Evolutionary conservation across 176 grass and related monocot genomes (phyloP).

Genomic region (Zea mays): DNA sequence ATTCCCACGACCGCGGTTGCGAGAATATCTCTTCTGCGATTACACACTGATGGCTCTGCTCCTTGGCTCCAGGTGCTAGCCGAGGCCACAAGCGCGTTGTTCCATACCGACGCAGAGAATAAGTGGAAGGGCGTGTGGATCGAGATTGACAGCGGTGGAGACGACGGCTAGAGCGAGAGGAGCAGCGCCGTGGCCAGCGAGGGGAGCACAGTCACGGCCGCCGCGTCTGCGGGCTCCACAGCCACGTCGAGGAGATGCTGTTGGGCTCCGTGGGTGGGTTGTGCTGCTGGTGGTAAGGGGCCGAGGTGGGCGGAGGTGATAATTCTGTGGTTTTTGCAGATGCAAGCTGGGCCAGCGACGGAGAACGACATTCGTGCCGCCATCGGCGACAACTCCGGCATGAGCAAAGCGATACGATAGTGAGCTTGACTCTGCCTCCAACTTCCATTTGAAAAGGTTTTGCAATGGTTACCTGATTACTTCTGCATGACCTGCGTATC

Average conservation of each 20-base stretch:
- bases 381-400: constrained; percentile 35
- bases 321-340: constrained; percentile 35
- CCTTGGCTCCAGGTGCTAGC: constrained; percentile 34
- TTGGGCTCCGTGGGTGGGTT: background rate
- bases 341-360: background rate
- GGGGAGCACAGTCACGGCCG: constrained; percentile 40
- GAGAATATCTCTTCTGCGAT: background rate
- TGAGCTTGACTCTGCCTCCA: background rate
- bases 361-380: constrained; percentile 46
- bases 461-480: constrained; percentile 4
- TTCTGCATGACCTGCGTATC: background rate
- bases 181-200: constrained; percentile 40
- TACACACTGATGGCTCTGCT: constrained; percentile 1
- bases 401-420: constrained; percentile 49
- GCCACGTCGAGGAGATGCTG: constrained; percentile 37
- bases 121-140: constrained; percentile 52
- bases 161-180: constrained; percentile 29
- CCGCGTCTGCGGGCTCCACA: constrained; percentile 40
- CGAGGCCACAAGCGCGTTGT: constrained; percentile 34
- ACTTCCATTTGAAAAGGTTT: constrained; percentile 2
- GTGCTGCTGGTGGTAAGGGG: background rate
- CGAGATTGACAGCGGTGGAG: background rate
- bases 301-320: constrained; percentile 21
- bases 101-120: constrained; percentile 7
- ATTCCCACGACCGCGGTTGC: no score